A percentile compares a stretch with the other conserved stretches of the same genome.
Conservation (phyloP, 2,329 filamentous ascomycete genomes). For the Davidsoniella virescens region DNA sequence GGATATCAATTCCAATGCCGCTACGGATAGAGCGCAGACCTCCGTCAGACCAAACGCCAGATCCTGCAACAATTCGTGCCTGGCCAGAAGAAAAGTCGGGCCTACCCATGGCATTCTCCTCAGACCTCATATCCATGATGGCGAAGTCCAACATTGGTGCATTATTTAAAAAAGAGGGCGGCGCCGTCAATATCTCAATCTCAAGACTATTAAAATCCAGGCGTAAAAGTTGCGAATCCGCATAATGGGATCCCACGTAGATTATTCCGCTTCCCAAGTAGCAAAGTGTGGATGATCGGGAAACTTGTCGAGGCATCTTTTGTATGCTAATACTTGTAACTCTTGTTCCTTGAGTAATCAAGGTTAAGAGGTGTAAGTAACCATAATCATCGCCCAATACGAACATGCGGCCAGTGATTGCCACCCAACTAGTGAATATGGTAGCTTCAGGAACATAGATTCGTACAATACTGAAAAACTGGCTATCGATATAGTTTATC, state of each 20-base stretch:
- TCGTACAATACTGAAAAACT: constrained; percentile 49
- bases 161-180: constrained; percentile 50
- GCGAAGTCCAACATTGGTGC: constrained; percentile 86
- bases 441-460: constrained; percentile 54
- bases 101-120: constrained; percentile 46
- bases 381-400: constrained; percentile 90
- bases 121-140: constrained; percentile 67
- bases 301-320: constrained; percentile 42
- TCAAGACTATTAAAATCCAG: constrained; percentile 28
- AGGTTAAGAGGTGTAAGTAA: constrained; percentile 65
- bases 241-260: constrained; percentile 84
- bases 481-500: constrained; percentile 71
- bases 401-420: constrained; percentile 66
- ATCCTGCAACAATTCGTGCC: constrained; percentile 82
- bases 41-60: constrained; percentile 77
- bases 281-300: constrained; percentile 61
- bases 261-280: constrained; percentile 59
- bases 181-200: constrained; percentile 54
- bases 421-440: constrained; percentile 84
- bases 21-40: constrained; percentile 81
- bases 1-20: constrained; percentile 79
- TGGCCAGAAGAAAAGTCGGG: constrained; percentile 81
- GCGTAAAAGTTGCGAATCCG: constrained; percentile 71
- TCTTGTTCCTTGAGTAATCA: constrained; percentile 48
- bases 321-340: constrained; percentile 60